Conservation (phyloP, 2,329 filamentous ascomycete species). For the Teratosphaeriaceae sp. region DNA sequence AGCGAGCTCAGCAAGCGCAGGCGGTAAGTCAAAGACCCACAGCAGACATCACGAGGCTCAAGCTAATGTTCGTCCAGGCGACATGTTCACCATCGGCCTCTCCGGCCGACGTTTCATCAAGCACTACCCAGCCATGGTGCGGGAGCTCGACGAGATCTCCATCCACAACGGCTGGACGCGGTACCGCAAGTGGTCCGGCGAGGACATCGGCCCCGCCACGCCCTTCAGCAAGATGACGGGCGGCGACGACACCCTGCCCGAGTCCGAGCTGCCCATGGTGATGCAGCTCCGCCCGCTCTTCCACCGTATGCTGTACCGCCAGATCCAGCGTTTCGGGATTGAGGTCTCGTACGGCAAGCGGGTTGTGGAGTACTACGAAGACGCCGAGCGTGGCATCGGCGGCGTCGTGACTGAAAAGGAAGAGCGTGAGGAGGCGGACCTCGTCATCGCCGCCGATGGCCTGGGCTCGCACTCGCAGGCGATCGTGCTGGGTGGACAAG, state of each 20-base stretch:
- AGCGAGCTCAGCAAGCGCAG: constrained; percentile 3
- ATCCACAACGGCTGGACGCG: constrained; percentile 15
- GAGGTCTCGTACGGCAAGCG: constrained; percentile 10
- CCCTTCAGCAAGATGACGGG: constrained; percentile 7
- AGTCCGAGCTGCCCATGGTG: constrained; percentile 13
- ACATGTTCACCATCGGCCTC: constrained; percentile 12
- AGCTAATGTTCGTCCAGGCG: constrained; percentile 4
- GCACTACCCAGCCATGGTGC: constrained; percentile 16
- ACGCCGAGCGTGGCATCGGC: constrained; percentile 4
- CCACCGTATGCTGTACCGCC: constrained; percentile 16
- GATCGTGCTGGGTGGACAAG: constrained; percentile 6
- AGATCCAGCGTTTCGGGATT: constrained; percentile 17
- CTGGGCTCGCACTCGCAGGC: constrained; percentile 4
- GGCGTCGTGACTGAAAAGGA: constrained; percentile 5
- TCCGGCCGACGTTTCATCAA: constrained; percentile 6
- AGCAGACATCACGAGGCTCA: not conserved
- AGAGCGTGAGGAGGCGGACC: constrained; percentile 7
- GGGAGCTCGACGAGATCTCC: constrained; percentile 14
- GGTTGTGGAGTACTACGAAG: constrained; percentile 8
- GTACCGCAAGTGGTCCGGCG: constrained; percentile 15
- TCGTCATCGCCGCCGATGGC: constrained; percentile 13
- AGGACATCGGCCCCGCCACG: constrained; percentile 12
- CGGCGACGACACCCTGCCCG: constrained; percentile 4
- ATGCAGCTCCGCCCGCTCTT: constrained; percentile 14
- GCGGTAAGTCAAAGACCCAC: not conserved